Evolutionary conservation across 176 grass and related monocot species (phyloP).

Genomic region (Lolium perenne): DNA sequence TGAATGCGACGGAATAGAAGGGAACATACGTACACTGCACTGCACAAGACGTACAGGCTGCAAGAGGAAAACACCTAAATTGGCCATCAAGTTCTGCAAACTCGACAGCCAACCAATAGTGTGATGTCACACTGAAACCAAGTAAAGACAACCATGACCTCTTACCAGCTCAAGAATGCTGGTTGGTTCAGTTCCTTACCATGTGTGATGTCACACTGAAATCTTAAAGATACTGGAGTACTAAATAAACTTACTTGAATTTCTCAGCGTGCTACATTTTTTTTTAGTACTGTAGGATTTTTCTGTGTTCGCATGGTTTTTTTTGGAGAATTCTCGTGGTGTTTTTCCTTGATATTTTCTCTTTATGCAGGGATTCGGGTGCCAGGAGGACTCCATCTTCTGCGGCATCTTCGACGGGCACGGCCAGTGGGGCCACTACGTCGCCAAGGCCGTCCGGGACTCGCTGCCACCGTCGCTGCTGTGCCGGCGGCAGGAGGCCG

Average conservation of each 20-base stretch:
- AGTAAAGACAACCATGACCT: constrained; percentile 6
- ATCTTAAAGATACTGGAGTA: not conserved
- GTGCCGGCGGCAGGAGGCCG: constrained; percentile 79
- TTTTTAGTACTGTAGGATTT: too few species aligned
- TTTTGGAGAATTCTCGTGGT: too few species aligned
- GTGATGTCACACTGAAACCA: not conserved
- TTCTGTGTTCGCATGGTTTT: too few species aligned
- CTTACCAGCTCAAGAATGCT: not conserved
- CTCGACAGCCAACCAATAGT: not conserved
- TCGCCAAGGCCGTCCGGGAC: constrained; percentile 73
- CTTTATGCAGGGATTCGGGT: constrained; percentile 74
- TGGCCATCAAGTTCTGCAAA: not conserved
- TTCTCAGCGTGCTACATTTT: too few species aligned
- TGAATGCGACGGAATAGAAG: constrained; percentile 16
- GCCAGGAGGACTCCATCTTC: constrained; percentile 68
- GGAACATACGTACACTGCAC: constrained; percentile 18
- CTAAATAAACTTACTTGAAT: too few species aligned
- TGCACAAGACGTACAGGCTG: not conserved
- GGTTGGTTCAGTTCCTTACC: constrained; percentile 30
- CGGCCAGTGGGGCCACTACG: constrained; percentile 93
- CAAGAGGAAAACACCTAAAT: not conserved
- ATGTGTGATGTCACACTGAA: constrained; percentile 31
- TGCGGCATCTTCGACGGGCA: constrained; percentile 97
- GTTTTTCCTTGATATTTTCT: too few species aligned
- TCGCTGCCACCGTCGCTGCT: constrained; percentile 77